phyloP scores from a whole-genome alignment of 257 asterid species.

The Solanum habrochaites region DNA sequence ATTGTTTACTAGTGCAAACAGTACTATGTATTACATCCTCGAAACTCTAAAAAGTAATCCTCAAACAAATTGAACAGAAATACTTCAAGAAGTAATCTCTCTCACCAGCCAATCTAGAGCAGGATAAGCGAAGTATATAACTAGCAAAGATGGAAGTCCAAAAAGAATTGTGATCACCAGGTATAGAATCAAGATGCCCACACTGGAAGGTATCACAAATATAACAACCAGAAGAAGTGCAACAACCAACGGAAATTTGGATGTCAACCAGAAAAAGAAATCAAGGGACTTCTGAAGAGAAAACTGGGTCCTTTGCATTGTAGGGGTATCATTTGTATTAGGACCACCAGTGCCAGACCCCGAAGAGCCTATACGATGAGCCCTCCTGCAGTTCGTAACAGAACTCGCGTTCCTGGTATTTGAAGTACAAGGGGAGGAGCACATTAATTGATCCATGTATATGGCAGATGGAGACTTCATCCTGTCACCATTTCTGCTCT shows the following conservation, averaged over 20 bases:
- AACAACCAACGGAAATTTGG: conserved; percentile 62
- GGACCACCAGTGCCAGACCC: conserved; percentile 12
- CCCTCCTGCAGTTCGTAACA: conserved; percentile 24
- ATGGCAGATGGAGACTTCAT: conserved; percentile 30
- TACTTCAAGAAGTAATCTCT: conserved; percentile 47
- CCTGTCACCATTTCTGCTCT: conserved; percentile 79
- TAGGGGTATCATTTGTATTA: conserved; percentile 8
- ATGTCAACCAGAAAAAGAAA: conserved; percentile 43
- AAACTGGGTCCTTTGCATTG: conserved; percentile 37
- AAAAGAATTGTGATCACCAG: conserved; percentile 57
- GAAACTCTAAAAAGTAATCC: neutral
- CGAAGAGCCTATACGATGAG: conserved; percentile 23
- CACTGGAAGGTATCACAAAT: conserved; percentile 62
- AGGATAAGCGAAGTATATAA: conserved; percentile 72
- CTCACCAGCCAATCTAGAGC: conserved; percentile 71
- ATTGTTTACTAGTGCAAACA: neutral
- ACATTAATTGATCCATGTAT: conserved; percentile 34
- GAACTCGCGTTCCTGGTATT: conserved; percentile 15
- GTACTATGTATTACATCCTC: neutral
- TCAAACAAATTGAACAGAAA: neutral
- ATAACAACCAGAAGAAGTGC: conserved; percentile 41
- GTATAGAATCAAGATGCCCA: conserved; percentile 48
- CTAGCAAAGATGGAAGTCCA: conserved; percentile 71
- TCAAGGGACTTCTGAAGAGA: conserved; percentile 64
- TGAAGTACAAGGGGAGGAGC: conserved; percentile 32